A percentile compares a stretch with the other conserved stretches of the same genome.
Evolutionary conservation across 495 filamentous ascomycete species (phyloP).

Genomic region (Daldinia childiae): DNA sequence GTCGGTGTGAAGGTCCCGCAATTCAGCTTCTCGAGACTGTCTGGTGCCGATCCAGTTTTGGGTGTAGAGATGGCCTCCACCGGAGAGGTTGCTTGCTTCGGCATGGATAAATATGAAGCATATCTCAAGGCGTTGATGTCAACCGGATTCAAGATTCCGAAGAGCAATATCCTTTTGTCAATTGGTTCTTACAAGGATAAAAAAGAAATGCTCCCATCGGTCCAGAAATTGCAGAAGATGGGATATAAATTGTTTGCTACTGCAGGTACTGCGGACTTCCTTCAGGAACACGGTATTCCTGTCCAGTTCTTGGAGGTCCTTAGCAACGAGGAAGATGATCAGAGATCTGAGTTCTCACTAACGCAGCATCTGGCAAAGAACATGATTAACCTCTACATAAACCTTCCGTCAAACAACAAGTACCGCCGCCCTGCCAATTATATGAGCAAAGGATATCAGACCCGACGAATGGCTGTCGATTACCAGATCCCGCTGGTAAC

Average conservation of each 20-base stretch:
- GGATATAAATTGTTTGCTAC: constrained; percentile 97
- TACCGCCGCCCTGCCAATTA: constrained; percentile 96
- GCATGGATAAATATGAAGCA: constrained; percentile 93
- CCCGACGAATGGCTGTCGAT: constrained; percentile 96
- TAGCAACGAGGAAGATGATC: constrained; percentile 69
- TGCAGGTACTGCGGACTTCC: constrained; percentile 93
- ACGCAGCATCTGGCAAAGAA: constrained; percentile 96
- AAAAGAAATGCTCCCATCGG: constrained; percentile 93
- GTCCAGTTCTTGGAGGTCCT: constrained; percentile 93
- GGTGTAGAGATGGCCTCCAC: constrained; percentile 99
- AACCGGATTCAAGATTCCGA: constrained; percentile 95
- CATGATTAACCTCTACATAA: constrained; percentile 98
- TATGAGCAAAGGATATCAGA: constrained; percentile 96
- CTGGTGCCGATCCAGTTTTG: constrained; percentile 93
- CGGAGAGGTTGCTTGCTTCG: constrained; percentile 97
- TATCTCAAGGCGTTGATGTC: constrained; percentile 96
- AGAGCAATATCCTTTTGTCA: constrained; percentile 92
- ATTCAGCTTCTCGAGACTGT: constrained; percentile 97
- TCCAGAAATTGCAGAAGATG: constrained; percentile 84
- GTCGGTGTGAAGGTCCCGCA: constrained; percentile 98
- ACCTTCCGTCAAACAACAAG: constrained; percentile 95
- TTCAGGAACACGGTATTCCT: constrained; percentile 87
- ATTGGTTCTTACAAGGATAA: constrained; percentile 98
- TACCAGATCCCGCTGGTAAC: constrained; percentile 97
- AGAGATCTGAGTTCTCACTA: constrained; percentile 95